Evolutionary conservation across 2,329 filamentous ascomycete species (phyloP).

Genomic region (Colletotrichum sp.): DNA sequence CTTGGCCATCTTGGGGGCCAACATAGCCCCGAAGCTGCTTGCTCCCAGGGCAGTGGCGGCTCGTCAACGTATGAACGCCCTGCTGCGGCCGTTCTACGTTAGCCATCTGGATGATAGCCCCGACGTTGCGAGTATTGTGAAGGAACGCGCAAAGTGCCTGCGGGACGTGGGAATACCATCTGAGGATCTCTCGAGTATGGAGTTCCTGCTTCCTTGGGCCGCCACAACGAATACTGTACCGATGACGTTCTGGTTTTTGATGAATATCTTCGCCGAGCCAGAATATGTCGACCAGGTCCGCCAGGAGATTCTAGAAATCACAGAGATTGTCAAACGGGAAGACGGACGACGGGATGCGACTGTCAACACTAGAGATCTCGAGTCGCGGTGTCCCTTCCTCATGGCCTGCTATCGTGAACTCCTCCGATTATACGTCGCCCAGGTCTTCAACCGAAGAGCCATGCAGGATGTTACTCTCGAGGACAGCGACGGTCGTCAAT

Average conservation of each 20-base stretch:
- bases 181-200: constrained; percentile 30
- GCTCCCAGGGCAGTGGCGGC: constrained; percentile 28
- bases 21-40: constrained; percentile 27
- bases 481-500: constrained; percentile 25
- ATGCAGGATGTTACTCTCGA: constrained; percentile 39
- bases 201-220: constrained; percentile 34
- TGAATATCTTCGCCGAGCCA: constrained; percentile 30
- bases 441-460: constrained; percentile 41
- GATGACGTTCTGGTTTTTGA: constrained; percentile 39
- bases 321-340: neutral
- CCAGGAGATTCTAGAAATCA: constrained; percentile 31
- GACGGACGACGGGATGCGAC: constrained; percentile 19
- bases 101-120: constrained; percentile 26
- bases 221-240: constrained; percentile 40
- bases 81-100: constrained; percentile 35
- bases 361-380: constrained; percentile 38
- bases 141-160: constrained; percentile 28
- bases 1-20: constrained; percentile 30
- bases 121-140: constrained; percentile 32
- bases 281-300: constrained; percentile 30
- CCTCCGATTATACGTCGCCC: constrained; percentile 41
- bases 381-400: constrained; percentile 43
- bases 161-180: constrained; percentile 32
- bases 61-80: constrained; percentile 22
- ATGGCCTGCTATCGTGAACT: constrained; percentile 47